Evolutionary conservation across 345 rosid species (phyloP), one percentile per base, ranked within the genome.

Genomic region (Eucalyptus regnans): DNA sequence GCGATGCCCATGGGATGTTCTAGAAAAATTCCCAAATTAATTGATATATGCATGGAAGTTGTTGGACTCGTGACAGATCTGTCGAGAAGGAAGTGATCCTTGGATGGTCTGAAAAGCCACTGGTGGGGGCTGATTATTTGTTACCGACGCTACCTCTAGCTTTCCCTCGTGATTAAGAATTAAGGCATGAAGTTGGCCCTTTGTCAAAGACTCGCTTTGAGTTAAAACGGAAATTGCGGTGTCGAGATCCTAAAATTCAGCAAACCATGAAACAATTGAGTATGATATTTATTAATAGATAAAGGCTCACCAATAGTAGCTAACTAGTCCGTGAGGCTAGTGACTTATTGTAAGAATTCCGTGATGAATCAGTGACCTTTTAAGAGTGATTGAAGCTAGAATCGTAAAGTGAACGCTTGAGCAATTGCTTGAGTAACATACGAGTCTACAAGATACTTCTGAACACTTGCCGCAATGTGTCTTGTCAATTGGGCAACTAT

Each of bases 321-420:
- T 22, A 56, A 56, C 12, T 56, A 25, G 62, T 23, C 3, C 3
- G 13, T 9, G 62, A 56, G 62, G 62, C 1, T 22, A 25, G 62
- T 22, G 29, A 12, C 62, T 54, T 54, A 12, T 56, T 56, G 13
- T 56, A 56, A 9, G 13, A 23, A 56, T 56, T 22, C 2, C 6
- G 0, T 5, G 6, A 56, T 0, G 3, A 13, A 56, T 9, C 29
- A 22, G 0, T 2, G 13, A 25, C 29, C 62, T 56, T 56, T 56
- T 56, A 25, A 56, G 58, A 52, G 29, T 56, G 29, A 56, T 1
- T 56, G 13, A 23, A 56, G 62, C 29, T 56, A 6, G 1, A 56
- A 25, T 25, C 6, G 1, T 56, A 56, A 56, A 56, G 62, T 0
- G 3, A 25, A 23, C 1, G 1, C 62, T 1, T 1, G 6, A 56